A percentile compares a stretch with the other conserved stretches of the same genome.
Conservation (phyloP, 352 stramenopile genomes). For the Phytophthora aleatoria region DNA sequence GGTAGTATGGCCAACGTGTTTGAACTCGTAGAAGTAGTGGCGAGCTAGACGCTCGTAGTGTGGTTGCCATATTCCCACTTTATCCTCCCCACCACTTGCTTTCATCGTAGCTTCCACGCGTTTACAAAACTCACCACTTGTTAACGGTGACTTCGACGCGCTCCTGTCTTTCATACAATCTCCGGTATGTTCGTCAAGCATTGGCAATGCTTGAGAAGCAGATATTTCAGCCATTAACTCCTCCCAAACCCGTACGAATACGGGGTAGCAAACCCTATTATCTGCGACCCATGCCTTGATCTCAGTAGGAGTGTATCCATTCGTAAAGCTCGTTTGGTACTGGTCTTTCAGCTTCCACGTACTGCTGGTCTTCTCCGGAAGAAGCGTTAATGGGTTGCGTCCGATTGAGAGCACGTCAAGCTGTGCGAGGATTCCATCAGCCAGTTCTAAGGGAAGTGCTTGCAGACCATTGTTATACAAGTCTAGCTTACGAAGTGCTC, state of each 20-base stretch:
- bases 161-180: not conserved
- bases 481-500: slow-evolving; percentile 56
- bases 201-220: not conserved
- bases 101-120: slow-evolving; percentile 41
- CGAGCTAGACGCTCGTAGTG: slow-evolving; percentile 60
- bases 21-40: slow-evolving; percentile 80
- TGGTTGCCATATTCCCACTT: slow-evolving; percentile 42
- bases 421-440: slow-evolving; percentile 43
- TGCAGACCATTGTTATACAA: slow-evolving; percentile 63
- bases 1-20: slow-evolving; percentile 55
- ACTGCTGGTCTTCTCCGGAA: slow-evolving; percentile 72
- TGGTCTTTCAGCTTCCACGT: slow-evolving; percentile 61
- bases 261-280: slow-evolving; percentile 51
- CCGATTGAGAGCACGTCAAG: slow-evolving; percentile 66
- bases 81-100: not conserved
- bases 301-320: slow-evolving; percentile 58
- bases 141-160: not conserved
- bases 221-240: slow-evolving; percentile 9
- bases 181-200: not conserved
- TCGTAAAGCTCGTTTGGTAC: slow-evolving; percentile 50
- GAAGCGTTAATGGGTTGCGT: slow-evolving; percentile 52
- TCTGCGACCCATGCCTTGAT: slow-evolving; percentile 59
- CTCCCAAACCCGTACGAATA: slow-evolving; percentile 56
- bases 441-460: slow-evolving; percentile 61
- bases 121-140: slow-evolving; percentile 53